phyloP scores from a whole-genome alignment of 192 early-diverging fungal genomes.

The Coemansia sp. region DNA sequence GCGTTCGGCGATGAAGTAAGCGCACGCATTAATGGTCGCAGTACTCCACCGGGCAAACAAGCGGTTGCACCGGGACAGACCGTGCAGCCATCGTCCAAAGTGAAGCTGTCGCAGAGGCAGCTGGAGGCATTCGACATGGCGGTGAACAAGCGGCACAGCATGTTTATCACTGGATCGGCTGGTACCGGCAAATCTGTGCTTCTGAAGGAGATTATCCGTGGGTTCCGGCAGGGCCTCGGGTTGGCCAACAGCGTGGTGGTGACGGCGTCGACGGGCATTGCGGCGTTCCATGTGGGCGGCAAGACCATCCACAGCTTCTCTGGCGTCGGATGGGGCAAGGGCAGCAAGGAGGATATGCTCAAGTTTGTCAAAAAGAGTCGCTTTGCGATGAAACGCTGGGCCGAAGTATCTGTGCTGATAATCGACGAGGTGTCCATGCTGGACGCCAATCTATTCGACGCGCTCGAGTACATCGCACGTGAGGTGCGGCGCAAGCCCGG shows the following conservation, averaged over 20 bases:
- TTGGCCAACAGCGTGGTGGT: conserved; percentile 29
- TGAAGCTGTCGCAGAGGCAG: conserved; percentile 56
- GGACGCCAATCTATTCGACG: conserved; percentile 69
- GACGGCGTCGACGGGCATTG: conserved; percentile 77
- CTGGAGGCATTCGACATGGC: conserved; percentile 59
- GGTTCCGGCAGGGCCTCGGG: conserved; percentile 8
- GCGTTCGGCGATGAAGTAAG: background rate
- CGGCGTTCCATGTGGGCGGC: conserved; percentile 75
- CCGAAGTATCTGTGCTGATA: conserved; percentile 59
- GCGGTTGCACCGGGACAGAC: background rate
- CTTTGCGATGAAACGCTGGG: conserved; percentile 58
- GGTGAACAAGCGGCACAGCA: conserved; percentile 50
- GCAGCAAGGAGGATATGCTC: conserved; percentile 17
- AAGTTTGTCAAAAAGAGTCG: conserved; percentile 39
- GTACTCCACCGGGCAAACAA: background rate
- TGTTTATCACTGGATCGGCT: conserved; percentile 80
- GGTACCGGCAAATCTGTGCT: conserved; percentile 59
- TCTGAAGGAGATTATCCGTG: conserved; percentile 41
- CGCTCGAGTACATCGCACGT: conserved; percentile 65
- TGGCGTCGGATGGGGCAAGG: conserved; percentile 61
- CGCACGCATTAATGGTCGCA: background rate
- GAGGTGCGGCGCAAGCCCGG: conserved; percentile 29
- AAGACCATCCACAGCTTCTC: conserved; percentile 73
- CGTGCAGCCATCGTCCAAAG: conserved; percentile 3
- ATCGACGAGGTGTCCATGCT: conserved; percentile 83